phyloP scores from a whole-genome alignment of 805 yeast species.

The Candida insectalens region DNA sequence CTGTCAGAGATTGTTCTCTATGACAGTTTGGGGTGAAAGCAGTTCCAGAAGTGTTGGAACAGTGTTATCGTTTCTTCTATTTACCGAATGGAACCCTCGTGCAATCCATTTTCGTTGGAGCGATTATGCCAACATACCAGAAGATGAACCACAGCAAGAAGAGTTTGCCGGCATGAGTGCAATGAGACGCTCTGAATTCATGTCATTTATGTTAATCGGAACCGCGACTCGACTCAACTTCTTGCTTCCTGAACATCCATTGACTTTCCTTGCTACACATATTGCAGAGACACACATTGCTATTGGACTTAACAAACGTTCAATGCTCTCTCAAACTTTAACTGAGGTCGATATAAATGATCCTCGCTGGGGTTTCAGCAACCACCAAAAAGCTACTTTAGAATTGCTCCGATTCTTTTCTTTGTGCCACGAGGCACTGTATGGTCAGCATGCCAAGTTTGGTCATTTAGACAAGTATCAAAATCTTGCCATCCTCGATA shows the following conservation, averaged over 20 bases:
- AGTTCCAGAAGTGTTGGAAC: conserved; percentile 83
- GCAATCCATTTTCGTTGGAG: conserved; percentile 86
- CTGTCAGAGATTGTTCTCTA: conserved; percentile 72
- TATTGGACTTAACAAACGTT: conserved; percentile 67
- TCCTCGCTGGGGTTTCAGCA: conserved; percentile 40
- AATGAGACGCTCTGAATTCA: conserved; percentile 75
- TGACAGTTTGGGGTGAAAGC: conserved; percentile 92
- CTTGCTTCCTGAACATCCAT: conserved; percentile 62
- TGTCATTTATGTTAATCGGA: conserved; percentile 93
- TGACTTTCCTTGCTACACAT: conserved; percentile 76
- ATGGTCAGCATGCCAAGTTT: conserved; percentile 51
- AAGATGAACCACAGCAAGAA: conserved; percentile 32
- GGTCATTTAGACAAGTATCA: conserved; percentile 48
- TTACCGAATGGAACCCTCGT: conserved; percentile 94
- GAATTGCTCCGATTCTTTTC: conserved; percentile 73
- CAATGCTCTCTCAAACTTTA: conserved; percentile 66
- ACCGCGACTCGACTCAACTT: conserved; percentile 80
- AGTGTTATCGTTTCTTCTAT: conserved; percentile 68
- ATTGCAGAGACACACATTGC: conserved; percentile 77
- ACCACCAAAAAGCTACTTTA: conserved; percentile 63
- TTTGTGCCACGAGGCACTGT: conserved; percentile 75
- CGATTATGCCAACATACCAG: conserved; percentile 67
- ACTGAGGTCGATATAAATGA: conserved; percentile 48
- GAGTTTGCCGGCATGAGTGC: conserved; percentile 72
- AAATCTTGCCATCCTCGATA: conserved; percentile 59